phyloP scores from a whole-genome alignment of 2,329 filamentous ascomycete species.

The Colletotrichum sp. region DNA sequence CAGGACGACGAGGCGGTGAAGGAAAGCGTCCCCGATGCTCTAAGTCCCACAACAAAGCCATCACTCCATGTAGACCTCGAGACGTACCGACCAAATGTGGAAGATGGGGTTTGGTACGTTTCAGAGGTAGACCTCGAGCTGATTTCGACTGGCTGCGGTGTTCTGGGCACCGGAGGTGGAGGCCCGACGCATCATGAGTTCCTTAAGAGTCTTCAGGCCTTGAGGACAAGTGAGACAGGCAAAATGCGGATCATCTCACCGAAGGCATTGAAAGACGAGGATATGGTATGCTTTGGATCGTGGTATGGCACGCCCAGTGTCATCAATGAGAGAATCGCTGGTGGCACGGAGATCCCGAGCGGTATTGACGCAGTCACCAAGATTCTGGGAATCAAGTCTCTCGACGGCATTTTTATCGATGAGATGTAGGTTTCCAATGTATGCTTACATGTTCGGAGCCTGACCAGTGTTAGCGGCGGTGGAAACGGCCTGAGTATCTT shows the following conservation, averaged over 20 bases:
- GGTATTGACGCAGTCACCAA: conserved; percentile 40
- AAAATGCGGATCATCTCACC: conserved; percentile 40
- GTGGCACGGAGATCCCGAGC: conserved; percentile 35
- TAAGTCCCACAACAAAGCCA: conserved; percentile 33
- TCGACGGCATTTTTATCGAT: conserved; percentile 38
- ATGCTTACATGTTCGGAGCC: not conserved
- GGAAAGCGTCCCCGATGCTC: conserved; percentile 30
- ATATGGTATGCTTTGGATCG: conserved; percentile 44
- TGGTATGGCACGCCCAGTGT: conserved; percentile 49
- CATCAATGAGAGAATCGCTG: conserved; percentile 29
- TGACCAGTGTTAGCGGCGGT: conserved; percentile 41
- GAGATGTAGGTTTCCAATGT: conserved; percentile 35
- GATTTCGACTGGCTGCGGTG: conserved; percentile 26
- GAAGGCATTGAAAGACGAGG: conserved; percentile 38
- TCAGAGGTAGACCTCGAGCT: conserved; percentile 25
- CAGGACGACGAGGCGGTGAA: conserved; percentile 26
- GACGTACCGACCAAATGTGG: conserved; percentile 20
- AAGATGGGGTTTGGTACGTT: conserved; percentile 18
- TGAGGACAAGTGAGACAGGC: conserved; percentile 20
- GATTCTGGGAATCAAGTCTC: conserved; percentile 32
- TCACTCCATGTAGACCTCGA: conserved; percentile 33
- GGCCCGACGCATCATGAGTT: conserved; percentile 26
- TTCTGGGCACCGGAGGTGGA: conserved; percentile 26
- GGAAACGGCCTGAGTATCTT: conserved; percentile 43
- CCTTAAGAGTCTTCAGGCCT: conserved; percentile 17